These are phyloP conservation scores for Holtermanniella nyarrowii DNA, from an alignment of 768 basidiomycete species.

Conservation along the genomic window DNA sequence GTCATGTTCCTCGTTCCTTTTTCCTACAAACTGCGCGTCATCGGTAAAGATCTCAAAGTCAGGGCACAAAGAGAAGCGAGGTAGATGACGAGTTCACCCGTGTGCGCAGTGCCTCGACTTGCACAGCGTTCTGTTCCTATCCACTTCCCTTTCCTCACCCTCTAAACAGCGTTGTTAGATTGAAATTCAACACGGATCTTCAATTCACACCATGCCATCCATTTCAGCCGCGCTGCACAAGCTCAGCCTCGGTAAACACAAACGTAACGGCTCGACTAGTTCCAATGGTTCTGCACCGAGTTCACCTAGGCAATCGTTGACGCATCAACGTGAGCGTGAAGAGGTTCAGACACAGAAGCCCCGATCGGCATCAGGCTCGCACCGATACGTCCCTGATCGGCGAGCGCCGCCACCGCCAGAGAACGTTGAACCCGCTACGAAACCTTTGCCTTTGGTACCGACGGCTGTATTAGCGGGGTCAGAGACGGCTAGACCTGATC, in stretches of 20 bases:
- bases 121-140: no score
- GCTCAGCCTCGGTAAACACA: constrained; percentile 8
- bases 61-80: no score
- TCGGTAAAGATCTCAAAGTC: no score
- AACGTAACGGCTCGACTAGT: constrained; percentile 1
- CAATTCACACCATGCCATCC: constrained; percentile 12
- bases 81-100: no score
- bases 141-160: no score
- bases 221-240: constrained; percentile 11
- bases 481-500: constrained; percentile 10
- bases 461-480: neutral
- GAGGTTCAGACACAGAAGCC: neutral
- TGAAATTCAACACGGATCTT: no score
- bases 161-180: no score
- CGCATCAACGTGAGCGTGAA: neutral
- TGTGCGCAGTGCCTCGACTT: no score
- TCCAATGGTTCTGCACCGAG: constrained; percentile 1
- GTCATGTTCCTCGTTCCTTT: no score
- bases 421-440: neutral
- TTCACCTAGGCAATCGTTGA: constrained; percentile 1
- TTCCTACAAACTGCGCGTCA: no score
- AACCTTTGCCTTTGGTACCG: neutral
- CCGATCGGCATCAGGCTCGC: neutral
- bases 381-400: neutral
- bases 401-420: neutral